Percentiles rank a stretch among this genome's conserved stretches.
Conservation (phyloP, 257 asterid genomes). For the Salvia rosmarinus region DNA sequence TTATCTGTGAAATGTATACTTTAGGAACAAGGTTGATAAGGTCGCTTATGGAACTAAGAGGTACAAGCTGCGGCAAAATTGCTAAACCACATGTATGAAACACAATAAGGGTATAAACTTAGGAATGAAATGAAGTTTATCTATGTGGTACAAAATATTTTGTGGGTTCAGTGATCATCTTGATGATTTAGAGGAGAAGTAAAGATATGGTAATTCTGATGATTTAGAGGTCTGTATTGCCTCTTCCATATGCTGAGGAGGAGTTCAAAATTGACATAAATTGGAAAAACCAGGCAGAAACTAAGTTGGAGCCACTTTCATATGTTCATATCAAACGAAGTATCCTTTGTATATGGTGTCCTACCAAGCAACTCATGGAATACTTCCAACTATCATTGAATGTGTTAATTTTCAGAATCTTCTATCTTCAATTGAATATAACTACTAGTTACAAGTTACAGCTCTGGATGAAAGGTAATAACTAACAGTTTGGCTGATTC, state of each 20-base stretch:
- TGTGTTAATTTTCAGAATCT: background rate
- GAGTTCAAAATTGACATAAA: slow-evolving; percentile 77
- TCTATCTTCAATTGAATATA: slow-evolving; percentile 13
- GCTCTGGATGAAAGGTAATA: slow-evolving; percentile 12
- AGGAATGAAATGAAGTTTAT: slow-evolving; percentile 7
- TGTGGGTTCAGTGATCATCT: slow-evolving; percentile 18
- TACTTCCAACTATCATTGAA: slow-evolving; percentile 14
- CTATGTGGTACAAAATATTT: background rate
- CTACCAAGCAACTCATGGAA: slow-evolving; percentile 23
- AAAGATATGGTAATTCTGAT: background rate
- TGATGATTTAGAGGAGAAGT: background rate
- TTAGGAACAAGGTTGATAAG: slow-evolving; percentile 20
- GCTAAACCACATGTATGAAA: slow-evolving; percentile 4
- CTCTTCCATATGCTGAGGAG: slow-evolving; percentile 66
- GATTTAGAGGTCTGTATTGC: slow-evolving; percentile 39
- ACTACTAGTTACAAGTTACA: background rate
- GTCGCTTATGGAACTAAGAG: background rate
- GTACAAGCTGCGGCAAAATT: background rate
- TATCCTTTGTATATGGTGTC: slow-evolving; percentile 58
- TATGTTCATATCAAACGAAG: slow-evolving; percentile 79
- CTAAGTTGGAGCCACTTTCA: slow-evolving; percentile 63
- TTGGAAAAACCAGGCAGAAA: slow-evolving; percentile 66
- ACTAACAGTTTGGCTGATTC: slow-evolving; percentile 19
- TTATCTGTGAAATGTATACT: slow-evolving; percentile 16
- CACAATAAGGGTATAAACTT: background rate